phyloP scores from a whole-genome alignment of 106 monocot species.

The Phalaenopsis equestris region DNA sequence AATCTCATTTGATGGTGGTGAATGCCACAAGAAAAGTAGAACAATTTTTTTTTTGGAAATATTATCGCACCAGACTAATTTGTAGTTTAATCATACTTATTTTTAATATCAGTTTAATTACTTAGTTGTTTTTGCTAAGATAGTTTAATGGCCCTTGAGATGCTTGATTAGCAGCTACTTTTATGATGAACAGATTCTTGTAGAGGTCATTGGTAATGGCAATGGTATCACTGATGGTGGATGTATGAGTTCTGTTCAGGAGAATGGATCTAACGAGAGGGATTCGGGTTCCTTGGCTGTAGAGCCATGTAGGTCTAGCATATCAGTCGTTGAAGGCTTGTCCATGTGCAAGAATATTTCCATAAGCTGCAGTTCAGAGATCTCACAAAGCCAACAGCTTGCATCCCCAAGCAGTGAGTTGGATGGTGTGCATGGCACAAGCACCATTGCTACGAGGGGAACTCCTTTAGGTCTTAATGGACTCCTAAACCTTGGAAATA shows the following conservation, averaged over 20 bases:
- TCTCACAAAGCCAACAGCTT: slow-evolving; percentile 48
- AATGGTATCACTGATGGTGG: slow-evolving; percentile 43
- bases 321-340: slow-evolving; percentile 50
- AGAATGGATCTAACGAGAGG: slow-evolving; percentile 67
- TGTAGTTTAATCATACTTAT: neutral
- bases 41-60: neutral
- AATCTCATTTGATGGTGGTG: neutral
- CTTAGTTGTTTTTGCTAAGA: neutral
- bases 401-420: slow-evolving; percentile 54
- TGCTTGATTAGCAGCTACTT: neutral
- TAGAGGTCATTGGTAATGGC: slow-evolving; percentile 58
- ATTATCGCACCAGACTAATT: neutral
- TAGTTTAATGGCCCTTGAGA: neutral
- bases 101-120: neutral
- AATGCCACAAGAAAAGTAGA: neutral
- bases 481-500: slow-evolving; percentile 91
- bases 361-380: slow-evolving; percentile 59
- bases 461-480: slow-evolving; percentile 78
- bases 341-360: slow-evolving; percentile 58
- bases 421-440: slow-evolving; percentile 49
- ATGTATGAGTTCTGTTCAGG: slow-evolving; percentile 47
- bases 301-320: slow-evolving; percentile 41
- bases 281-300: slow-evolving; percentile 46
- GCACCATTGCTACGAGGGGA: slow-evolving; percentile 47
- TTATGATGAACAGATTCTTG: slow-evolving; percentile 64